Conservation (phyloP, 768 basidiomycete species). For the Lactarius akahatsu region DNA sequence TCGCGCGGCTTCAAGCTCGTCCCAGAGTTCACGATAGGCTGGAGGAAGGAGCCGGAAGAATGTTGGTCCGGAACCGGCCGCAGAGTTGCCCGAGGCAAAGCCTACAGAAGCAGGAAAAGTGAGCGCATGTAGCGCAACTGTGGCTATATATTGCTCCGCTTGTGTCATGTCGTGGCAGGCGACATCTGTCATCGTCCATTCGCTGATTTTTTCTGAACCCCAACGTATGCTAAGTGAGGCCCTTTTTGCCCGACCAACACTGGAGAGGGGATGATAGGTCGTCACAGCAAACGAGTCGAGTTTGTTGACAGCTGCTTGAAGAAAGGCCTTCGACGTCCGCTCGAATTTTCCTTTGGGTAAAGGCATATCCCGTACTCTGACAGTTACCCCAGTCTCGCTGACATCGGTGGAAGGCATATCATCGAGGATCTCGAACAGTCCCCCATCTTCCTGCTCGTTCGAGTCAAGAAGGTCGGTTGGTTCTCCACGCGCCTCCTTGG, state of each 20-base stretch:
- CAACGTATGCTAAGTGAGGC: conserved; percentile 72
- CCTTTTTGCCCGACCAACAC: conserved; percentile 71
- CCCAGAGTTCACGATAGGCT: conserved; percentile 87
- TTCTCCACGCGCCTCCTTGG: conserved; percentile 21
- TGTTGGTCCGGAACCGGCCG: conserved; percentile 50
- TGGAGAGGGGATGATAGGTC: conserved; percentile 63
- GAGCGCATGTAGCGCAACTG: conserved; percentile 78
- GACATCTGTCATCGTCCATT: conserved; percentile 82
- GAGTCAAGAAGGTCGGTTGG: conserved; percentile 49
- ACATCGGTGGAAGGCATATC: conserved; percentile 55
- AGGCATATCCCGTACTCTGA: conserved; percentile 66
- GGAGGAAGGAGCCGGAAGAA: conserved; percentile 81
- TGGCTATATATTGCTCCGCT: conserved; percentile 89
- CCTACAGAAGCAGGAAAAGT: conserved; percentile 63
- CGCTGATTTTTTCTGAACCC: conserved; percentile 55
- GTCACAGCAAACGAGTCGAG: conserved; percentile 73
- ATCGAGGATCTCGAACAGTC: conserved; percentile 76
- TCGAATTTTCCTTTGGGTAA: conserved; percentile 84
- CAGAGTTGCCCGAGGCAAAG: conserved; percentile 54
- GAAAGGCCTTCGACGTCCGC: conserved; percentile 70
- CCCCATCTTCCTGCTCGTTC: conserved; percentile 52
- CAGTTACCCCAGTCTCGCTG: conserved; percentile 52
- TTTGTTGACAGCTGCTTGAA: conserved; percentile 67
- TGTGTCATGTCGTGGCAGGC: conserved; percentile 77
- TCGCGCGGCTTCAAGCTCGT: conserved; percentile 71